Percentiles rank a stretch among this genome's conserved stretches.
Evolutionary conservation across 805 yeast genomes (phyloP).

Genomic region (Diddensiella caesifluorescens): DNA sequence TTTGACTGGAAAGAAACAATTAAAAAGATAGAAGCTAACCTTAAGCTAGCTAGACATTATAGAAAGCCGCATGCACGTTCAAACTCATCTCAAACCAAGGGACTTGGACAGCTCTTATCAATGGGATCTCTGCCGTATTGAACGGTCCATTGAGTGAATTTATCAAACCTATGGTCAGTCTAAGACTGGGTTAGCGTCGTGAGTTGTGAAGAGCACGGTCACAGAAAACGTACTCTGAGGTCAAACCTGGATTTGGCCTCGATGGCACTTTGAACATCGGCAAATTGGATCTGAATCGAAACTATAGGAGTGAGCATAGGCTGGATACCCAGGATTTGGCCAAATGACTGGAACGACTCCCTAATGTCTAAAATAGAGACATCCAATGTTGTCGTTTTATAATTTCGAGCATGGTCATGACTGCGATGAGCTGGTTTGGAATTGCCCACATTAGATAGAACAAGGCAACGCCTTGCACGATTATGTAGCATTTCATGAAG

Average conservation of each 20-base stretch:
- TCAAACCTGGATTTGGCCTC: conserved; percentile 16
- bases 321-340: conserved; percentile 15
- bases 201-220: background rate
- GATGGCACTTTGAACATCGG: conserved; percentile 22
- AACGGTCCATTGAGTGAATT: conserved; percentile 6
- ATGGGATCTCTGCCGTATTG: conserved; percentile 15
- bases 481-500: conserved; percentile 5
- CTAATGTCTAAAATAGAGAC: conserved; percentile 14
- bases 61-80: too few species aligned
- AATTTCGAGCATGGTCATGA: too few species aligned
- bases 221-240: conserved; percentile 3
- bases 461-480: conserved; percentile 13
- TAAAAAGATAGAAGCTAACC: too few species aligned
- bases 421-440: background rate
- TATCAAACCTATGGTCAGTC: background rate
- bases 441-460: conserved; percentile 4
- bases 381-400: too few species aligned
- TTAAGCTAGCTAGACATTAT: too few species aligned
- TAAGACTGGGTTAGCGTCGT: background rate
- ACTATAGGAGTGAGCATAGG: conserved; percentile 13
- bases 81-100: background rate
- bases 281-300: conserved; percentile 19
- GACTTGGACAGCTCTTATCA: conserved; percentile 10
- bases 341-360: conserved; percentile 13
- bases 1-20: too few species aligned